A percentile compares a stretch with the other conserved stretches of the same genome.
Conservation (phyloP, 2,329 filamentous ascomycete genomes). For the Cladosporium sp. region DNA sequence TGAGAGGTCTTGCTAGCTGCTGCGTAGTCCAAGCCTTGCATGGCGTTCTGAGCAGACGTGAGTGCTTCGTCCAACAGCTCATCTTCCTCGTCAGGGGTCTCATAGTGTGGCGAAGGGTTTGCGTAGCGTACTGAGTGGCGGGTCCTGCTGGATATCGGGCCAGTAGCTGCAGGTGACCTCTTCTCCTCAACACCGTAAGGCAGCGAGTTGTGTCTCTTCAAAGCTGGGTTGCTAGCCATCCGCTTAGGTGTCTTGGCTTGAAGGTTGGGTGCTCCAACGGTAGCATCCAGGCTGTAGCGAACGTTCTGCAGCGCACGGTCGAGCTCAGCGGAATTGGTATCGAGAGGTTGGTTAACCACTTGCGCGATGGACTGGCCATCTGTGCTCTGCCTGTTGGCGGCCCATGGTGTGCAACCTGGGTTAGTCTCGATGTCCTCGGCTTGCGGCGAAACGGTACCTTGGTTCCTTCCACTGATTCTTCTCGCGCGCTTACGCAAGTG, state of each 20-base stretch:
- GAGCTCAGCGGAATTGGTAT: conserved; percentile 54
- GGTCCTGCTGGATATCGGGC: conserved; percentile 72
- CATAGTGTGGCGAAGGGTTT: conserved; percentile 78
- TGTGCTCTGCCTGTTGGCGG: conserved; percentile 61
- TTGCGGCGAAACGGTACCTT: conserved; percentile 71
- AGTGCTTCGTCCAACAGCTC: conserved; percentile 89
- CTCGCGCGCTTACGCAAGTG: conserved; percentile 91
- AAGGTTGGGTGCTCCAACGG: conserved; percentile 31
- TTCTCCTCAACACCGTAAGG: conserved; percentile 48
- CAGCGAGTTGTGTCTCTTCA: conserved; percentile 47
- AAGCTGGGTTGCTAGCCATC: conserved; percentile 41
- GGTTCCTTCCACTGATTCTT: conserved; percentile 85
- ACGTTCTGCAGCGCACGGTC: conserved; percentile 60
- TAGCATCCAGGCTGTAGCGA: conserved; percentile 53
- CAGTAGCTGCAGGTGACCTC: conserved; percentile 48
- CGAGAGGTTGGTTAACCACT: conserved; percentile 39
- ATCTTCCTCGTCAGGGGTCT: conserved; percentile 93
- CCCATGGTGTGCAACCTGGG: conserved; percentile 85
- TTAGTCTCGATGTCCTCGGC: conserved; percentile 91
- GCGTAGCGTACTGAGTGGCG: conserved; percentile 69
- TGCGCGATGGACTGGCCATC: conserved; percentile 49
- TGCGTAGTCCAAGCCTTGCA: conserved; percentile 61
- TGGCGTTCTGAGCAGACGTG: conserved; percentile 69
- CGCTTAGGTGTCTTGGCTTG: conserved; percentile 31
- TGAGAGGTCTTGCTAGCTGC: conserved; percentile 19